Evolutionary conservation across 2,329 filamentous ascomycete genomes (phyloP).

Genomic region (Hymenoscyphus fraxineus): DNA sequence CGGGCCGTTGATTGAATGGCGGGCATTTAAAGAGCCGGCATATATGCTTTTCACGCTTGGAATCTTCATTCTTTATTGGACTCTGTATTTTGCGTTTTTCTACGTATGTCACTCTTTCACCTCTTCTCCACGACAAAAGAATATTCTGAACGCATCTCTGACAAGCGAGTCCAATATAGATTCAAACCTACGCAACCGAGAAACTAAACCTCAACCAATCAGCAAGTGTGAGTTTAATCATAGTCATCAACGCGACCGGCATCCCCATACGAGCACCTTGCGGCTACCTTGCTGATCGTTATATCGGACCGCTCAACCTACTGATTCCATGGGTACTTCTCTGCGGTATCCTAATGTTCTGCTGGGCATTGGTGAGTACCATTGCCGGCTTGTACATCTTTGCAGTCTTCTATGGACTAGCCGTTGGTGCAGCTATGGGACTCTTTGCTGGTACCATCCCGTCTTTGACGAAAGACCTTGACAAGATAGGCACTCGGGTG

Average conservation of each 20-base stretch:
- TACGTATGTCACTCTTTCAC: constrained; percentile 15
- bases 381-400: constrained; percentile 31
- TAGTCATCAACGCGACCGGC: constrained; percentile 19
- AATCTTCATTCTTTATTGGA: constrained; percentile 40
- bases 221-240: constrained; percentile 14
- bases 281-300: constrained; percentile 30
- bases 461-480: constrained; percentile 11
- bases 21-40: constrained; percentile 40
- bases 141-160: not conserved
- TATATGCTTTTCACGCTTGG: constrained; percentile 44
- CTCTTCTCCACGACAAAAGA: too few species aligned
- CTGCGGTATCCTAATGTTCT: constrained; percentile 24
- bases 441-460: constrained; percentile 11
- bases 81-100: constrained; percentile 61
- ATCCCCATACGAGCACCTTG: constrained; percentile 28
- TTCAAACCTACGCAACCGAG: not conserved
- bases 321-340: constrained; percentile 21
- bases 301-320: constrained; percentile 30
- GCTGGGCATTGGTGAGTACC: constrained; percentile 27
- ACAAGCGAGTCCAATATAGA: constrained; percentile 1
- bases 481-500: constrained; percentile 13
- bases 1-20: constrained; percentile 40
- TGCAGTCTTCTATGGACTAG: constrained; percentile 27
- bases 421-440: constrained; percentile 20
- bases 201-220: constrained; percentile 3